Evolutionary conservation across 257 asterid genomes (phyloP).

Genomic region (Datura wrightii): DNA sequence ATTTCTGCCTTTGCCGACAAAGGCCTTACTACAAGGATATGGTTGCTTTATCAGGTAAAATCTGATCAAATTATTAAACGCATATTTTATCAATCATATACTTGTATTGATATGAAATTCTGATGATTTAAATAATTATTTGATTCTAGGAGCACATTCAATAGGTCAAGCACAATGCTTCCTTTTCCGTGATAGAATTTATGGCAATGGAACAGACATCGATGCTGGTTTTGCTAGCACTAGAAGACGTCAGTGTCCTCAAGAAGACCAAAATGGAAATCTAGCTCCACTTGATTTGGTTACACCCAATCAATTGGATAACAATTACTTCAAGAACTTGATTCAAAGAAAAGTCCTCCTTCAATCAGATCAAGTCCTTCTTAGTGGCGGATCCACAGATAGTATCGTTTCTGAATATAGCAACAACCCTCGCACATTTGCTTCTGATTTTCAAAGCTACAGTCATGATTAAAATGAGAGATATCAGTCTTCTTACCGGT

Average conservation of each 20-base stretch:
- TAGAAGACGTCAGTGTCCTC: constrained; percentile 20
- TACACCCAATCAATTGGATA: constrained; percentile 56
- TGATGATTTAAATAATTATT: background rate
- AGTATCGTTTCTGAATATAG: background rate
- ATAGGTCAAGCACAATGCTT: constrained; percentile 20
- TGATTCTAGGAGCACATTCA: background rate
- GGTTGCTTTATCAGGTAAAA: constrained; percentile 5
- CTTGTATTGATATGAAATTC: background rate
- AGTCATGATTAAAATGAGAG: constrained; percentile 51
- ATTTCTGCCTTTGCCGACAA: background rate
- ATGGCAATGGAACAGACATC: constrained; percentile 51
- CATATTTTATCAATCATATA: too few species aligned
- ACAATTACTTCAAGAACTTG: constrained; percentile 49
- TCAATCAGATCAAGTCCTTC: constrained; percentile 45
- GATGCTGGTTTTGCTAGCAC: constrained; percentile 47
- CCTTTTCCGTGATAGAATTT: constrained; percentile 47
- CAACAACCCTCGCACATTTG: constrained; percentile 32
- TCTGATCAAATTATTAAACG: background rate
- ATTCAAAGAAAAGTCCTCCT: constrained; percentile 47
- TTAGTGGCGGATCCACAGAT: background rate
- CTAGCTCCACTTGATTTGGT: constrained; percentile 55
- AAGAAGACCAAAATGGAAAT: constrained; percentile 41
- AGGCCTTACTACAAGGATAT: background rate
- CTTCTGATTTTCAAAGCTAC: constrained; percentile 40
- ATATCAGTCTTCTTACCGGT: constrained; percentile 45